Evolutionary conservation across 305 asterid species (phyloP).

Genomic region (Solanum hybrid): DNA sequence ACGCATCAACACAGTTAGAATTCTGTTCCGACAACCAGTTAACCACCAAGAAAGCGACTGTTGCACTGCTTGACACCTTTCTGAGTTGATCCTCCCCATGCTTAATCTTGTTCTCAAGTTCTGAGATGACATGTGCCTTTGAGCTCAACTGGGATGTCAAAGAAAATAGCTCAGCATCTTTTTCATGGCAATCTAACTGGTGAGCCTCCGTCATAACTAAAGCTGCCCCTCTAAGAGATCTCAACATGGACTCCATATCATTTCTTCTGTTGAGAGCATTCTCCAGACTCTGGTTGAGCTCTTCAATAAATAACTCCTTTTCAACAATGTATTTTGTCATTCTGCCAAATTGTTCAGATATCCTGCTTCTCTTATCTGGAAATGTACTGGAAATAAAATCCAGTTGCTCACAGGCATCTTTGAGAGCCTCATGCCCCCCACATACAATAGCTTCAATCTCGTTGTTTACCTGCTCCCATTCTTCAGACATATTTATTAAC

Average conservation of each 20-base stretch:
- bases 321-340: constrained; percentile 49
- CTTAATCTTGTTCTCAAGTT: constrained; percentile 43
- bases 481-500: constrained; percentile 31
- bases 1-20: constrained; percentile 30
- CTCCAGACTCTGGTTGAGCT: constrained; percentile 62
- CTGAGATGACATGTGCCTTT: constrained; percentile 30
- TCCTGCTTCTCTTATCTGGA: constrained; percentile 40
- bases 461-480: constrained; percentile 42
- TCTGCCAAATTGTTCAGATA: constrained; percentile 58
- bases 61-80: constrained; percentile 61
- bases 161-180: constrained; percentile 47
- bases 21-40: constrained; percentile 66
- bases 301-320: constrained; percentile 57
- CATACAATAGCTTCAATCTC: constrained; percentile 66
- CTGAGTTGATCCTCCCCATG: constrained; percentile 47
- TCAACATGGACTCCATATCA: constrained; percentile 84
- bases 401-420: constrained; percentile 54
- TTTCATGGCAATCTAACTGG: constrained; percentile 69
- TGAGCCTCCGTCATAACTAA: constrained; percentile 77
- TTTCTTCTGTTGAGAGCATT: constrained; percentile 56
- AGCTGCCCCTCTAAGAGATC: constrained; percentile 93
- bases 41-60: constrained; percentile 66
- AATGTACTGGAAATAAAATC: constrained; percentile 42
- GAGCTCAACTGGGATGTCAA: constrained; percentile 43
- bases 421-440: constrained; percentile 64